Evolutionary conservation across 768 basidiomycete genomes (phyloP).

Genomic region (Lentinula detonsa): DNA sequence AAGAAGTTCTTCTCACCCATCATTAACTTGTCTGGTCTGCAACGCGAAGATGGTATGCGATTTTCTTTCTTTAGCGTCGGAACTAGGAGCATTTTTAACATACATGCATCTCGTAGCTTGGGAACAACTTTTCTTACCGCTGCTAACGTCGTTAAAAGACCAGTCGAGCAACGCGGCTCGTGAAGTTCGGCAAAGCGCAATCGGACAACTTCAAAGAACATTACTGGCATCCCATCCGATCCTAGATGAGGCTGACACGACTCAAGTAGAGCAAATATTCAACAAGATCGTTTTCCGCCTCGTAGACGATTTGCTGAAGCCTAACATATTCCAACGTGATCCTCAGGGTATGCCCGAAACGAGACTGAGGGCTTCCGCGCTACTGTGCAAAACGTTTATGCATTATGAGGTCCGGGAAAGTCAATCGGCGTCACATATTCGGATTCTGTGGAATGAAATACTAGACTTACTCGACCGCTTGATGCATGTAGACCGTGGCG

Average conservation of each 20-base stretch:
- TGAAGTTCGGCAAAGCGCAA: constrained; percentile 79
- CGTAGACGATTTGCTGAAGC: constrained; percentile 84
- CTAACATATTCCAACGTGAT: constrained; percentile 73
- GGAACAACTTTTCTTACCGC: constrained; percentile 70
- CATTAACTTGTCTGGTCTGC: constrained; percentile 39
- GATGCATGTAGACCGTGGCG: constrained; percentile 80
- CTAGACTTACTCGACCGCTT: constrained; percentile 84
- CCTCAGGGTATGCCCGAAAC: constrained; percentile 89
- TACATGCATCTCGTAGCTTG: constrained; percentile 42
- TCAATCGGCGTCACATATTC: constrained; percentile 52
- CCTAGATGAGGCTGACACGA: constrained; percentile 50
- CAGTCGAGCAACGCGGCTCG: constrained; percentile 81
- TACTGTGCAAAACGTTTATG: constrained; percentile 94
- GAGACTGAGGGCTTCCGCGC: constrained; percentile 77
- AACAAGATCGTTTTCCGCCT: constrained; percentile 87
- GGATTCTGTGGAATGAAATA: constrained; percentile 82
- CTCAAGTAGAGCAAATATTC: constrained; percentile 77
- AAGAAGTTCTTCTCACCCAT: constrained; percentile 60
- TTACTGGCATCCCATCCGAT: constrained; percentile 72
- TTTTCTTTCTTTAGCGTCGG: not conserved
- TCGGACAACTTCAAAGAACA: constrained; percentile 77
- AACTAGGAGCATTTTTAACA: not conserved
- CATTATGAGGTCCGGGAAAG: constrained; percentile 79
- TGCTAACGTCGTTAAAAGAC: constrained; percentile 65
- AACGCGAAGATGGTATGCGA: constrained; percentile 34